Evolutionary conservation across 805 yeast species (phyloP).

Genomic region (Blastobotrys americana): DNA sequence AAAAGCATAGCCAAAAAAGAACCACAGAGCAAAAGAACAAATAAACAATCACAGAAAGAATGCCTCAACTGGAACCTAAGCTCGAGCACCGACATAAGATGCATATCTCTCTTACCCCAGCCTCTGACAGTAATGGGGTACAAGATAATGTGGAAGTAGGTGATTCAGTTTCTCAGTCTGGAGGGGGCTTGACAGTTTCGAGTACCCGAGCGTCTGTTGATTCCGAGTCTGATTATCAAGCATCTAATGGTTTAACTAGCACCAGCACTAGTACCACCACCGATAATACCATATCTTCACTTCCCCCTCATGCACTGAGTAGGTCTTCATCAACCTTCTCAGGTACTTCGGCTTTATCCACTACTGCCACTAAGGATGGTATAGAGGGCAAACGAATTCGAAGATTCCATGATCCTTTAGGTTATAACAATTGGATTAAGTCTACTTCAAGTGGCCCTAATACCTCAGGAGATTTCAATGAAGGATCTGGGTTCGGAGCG

Average conservation of each 20-base stretch:
- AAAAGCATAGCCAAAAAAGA: too few species aligned
- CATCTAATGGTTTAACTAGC: constrained; percentile 4
- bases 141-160: neutral
- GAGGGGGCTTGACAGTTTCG: constrained; percentile 8
- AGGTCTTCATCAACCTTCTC: constrained; percentile 53
- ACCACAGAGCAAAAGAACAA: too few species aligned
- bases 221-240: constrained; percentile 24
- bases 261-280: constrained; percentile 7
- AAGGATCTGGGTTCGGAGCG: neutral
- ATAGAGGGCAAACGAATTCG: constrained; percentile 55
- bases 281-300: neutral
- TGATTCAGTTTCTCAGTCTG: neutral
- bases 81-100: too few species aligned
- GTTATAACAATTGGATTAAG: constrained; percentile 17
- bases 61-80: neutral
- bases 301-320: constrained; percentile 50
- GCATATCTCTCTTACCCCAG: constrained; percentile 14
- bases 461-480: neutral
- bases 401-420: constrained; percentile 36
- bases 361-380: constrained; percentile 70
- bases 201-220: constrained; percentile 24
- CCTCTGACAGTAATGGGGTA: constrained; percentile 9
- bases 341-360: constrained; percentile 43
- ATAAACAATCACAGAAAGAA: neutral
- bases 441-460: neutral